Evolutionary conservation across 108 stramenopile genomes (phyloP), one percentile per base, ranked within the genome.

Genomic region (Nitzschia sp.): DNA sequence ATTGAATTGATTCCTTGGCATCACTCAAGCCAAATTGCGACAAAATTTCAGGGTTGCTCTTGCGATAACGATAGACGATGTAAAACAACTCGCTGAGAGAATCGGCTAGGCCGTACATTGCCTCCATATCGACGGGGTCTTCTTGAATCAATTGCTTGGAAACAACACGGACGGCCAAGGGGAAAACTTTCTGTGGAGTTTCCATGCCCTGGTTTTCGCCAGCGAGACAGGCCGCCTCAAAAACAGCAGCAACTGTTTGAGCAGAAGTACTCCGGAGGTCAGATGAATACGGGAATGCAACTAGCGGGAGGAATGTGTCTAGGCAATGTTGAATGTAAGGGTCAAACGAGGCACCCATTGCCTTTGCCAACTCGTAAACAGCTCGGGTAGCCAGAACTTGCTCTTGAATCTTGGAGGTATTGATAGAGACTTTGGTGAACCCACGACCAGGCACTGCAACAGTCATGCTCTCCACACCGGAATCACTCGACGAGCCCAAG

Each of bases 371-470:
- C 63, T 90, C 92, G 46, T 90, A 91, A 41, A 91, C 64, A 10
- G 87, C 89, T 7, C 89, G 84, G 22, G 76, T 78, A 20, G 84
- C 83, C 29, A 80, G 74, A 11, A 83, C 63, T 69, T 89, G 90
- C 58, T 89, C 88, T 67, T 90, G 79, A 63, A 94, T 81, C 43
- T 77, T 82, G 34, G 68, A 84, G 10, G 89, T 89, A 59, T 87
- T 90, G 60, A 94, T 79, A 24, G 84, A 86, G 39, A 94, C 72
- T 63, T 82, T 89, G 50, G 82, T 86, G 19, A 80, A 57, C 15
- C 92, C 92, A 8, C 81, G 69, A 29, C 92, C 89, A 21, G 92
- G 92, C 9, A 94, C 63, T 8, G 82, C 78, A 14, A 94, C 76
- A 34, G 81, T 89, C 73, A 86, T 82, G 48, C 78, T 78, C 39